Percentiles rank a stretch among this genome's conserved stretches.
These are phyloP conservation scores for Saccharomycopsis javanensis DNA, from an alignment of 805 yeast genomes.

Conservation along the genomic window DNA sequence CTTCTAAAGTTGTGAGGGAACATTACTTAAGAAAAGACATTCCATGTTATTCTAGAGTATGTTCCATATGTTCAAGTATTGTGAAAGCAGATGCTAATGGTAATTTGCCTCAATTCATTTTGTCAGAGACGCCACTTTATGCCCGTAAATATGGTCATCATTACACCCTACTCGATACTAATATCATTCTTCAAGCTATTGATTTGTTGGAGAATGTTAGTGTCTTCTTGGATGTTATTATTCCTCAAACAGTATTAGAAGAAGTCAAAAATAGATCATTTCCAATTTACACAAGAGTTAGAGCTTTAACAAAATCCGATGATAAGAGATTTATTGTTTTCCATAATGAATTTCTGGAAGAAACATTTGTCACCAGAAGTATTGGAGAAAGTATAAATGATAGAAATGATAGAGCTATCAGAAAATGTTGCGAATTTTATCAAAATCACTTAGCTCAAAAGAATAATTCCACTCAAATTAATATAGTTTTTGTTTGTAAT, in stretches of 20 bases:
- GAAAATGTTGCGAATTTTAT: conserved; percentile 68
- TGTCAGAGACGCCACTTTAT: conserved; percentile 50
- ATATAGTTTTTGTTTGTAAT: conserved; percentile 58
- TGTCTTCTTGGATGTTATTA: conserved; percentile 77
- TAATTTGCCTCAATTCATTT: conserved; percentile 51
- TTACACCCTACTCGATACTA: conserved; percentile 79
- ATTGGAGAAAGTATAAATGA: conserved; percentile 73
- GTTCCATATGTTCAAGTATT: conserved; percentile 49
- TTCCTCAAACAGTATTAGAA: conserved; percentile 93
- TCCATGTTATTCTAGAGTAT: conserved; percentile 74
- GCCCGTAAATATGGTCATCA: conserved; percentile 52
- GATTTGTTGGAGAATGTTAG: conserved; percentile 73
- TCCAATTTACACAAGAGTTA: conserved; percentile 78
- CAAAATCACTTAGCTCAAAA: conserved; percentile 44
- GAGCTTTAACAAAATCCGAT: conserved; percentile 62
- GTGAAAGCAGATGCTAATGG: conserved; percentile 59
- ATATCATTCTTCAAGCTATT: conserved; percentile 77
- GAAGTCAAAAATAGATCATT: conserved; percentile 82
- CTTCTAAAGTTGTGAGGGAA: conserved; percentile 85
- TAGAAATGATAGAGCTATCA: conserved; percentile 83
- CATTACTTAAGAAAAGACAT: conserved; percentile 89
- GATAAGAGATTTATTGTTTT: conserved; percentile 82
- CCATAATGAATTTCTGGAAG: conserved; percentile 81
- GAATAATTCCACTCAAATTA: conserved; percentile 30
- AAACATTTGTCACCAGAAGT: conserved; percentile 55